Conservation (phyloP, 345 rosid genomes). For the Eucalyptus erythrocorys region DNA sequence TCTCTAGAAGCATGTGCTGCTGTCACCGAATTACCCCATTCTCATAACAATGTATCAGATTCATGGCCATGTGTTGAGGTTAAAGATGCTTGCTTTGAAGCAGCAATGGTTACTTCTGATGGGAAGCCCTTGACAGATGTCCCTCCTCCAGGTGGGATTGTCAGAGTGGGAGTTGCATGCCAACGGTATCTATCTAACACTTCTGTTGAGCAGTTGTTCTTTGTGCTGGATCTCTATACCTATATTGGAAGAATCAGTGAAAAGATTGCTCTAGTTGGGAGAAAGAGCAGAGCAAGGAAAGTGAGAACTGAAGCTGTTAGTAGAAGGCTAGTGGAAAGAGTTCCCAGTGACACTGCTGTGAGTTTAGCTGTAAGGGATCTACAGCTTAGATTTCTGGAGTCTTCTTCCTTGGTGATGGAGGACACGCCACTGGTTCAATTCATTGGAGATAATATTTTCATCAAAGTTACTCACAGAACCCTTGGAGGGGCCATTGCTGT, state of each 20-base stretch:
- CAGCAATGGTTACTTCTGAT: conserved; percentile 92
- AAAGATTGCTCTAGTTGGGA: conserved; percentile 61
- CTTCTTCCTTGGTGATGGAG: conserved; percentile 40
- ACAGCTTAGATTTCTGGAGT: conserved; percentile 79
- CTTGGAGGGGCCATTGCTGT: conserved; percentile 97
- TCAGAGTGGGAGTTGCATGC: conserved; percentile 81
- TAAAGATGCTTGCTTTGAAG: conserved; percentile 55
- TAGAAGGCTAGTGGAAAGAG: conserved; percentile 69
- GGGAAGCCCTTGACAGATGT: conserved; percentile 62
- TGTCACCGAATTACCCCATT: conserved; percentile 14
- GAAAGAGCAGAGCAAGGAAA: conserved; percentile 31
- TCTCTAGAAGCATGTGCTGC: conserved; percentile 59
- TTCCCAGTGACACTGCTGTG: conserved; percentile 94
- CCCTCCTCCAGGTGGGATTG: conserved; percentile 98
- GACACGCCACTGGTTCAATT: conserved; percentile 86
- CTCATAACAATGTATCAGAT: conserved; percentile 24
- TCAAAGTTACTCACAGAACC: conserved; percentile 87
- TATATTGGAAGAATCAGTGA: conserved; percentile 76
- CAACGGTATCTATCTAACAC: conserved; percentile 77
- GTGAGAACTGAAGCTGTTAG: conserved; percentile 15
- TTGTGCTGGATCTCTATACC: conserved; percentile 77
- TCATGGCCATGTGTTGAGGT: conserved; percentile 82
- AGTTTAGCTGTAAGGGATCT: conserved; percentile 60
- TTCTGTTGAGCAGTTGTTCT: conserved; percentile 93
- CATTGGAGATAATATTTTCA: conserved; percentile 57